Evolutionary conservation across 2,329 filamentous ascomycete species (phyloP).

Genomic region (Ramichloridium luteum): DNA sequence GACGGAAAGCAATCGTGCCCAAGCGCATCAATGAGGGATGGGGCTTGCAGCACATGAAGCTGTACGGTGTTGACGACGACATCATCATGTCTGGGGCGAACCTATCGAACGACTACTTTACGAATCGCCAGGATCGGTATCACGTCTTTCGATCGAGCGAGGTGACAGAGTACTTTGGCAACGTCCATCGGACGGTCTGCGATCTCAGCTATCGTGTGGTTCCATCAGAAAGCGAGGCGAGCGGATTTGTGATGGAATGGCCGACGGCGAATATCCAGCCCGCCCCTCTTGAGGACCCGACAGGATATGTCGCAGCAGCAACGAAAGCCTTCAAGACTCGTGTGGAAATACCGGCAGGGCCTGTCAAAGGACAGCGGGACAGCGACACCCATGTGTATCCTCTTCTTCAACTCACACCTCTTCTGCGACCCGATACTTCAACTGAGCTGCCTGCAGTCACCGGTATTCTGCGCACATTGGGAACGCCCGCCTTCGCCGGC

Average conservation of each 20-base stretch:
- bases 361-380: conserved; percentile 19
- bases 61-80: conserved; percentile 91
- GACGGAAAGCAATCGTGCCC: conserved; percentile 73
- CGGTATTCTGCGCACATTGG: conserved; percentile 57
- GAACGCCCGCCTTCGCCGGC: conserved; percentile 48
- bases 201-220: conserved; percentile 71
- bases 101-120: conserved; percentile 87
- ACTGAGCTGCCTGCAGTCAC: conserved; percentile 80
- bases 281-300: conserved; percentile 58
- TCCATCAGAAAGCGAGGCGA: conserved; percentile 38
- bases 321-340: conserved; percentile 46
- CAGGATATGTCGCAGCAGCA: conserved; percentile 57
- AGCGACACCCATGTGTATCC: conserved; percentile 70
- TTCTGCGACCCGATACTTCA: conserved; percentile 66
- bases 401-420: conserved; percentile 73
- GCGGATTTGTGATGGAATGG: conserved; percentile 54
- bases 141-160: conserved; percentile 73
- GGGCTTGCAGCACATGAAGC: conserved; percentile 98
- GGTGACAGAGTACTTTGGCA: conserved; percentile 70
- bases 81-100: conserved; percentile 95
- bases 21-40: conserved; percentile 93
- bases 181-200: conserved; percentile 63
- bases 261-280: conserved; percentile 60
- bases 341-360: too few relatives aligned
- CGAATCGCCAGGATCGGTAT: conserved; percentile 87